Evolutionary conservation across 805 yeast species (phyloP).

Genomic region (Ogataea pilisensis): DNA sequence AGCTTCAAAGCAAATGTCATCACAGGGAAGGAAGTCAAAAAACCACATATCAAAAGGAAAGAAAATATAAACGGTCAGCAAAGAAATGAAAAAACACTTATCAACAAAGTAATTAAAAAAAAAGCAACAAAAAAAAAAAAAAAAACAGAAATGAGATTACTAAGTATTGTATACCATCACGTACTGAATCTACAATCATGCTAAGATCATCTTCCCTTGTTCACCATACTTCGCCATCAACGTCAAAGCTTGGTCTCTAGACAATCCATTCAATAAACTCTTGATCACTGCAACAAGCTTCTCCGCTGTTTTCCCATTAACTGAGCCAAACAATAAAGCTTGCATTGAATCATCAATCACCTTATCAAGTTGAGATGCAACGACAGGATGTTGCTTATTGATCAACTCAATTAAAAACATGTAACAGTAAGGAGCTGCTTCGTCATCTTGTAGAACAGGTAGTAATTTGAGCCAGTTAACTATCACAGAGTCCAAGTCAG

Average conservation of each 20-base stretch:
- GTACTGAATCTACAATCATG: no score
- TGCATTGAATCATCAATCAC: constrained; percentile 68
- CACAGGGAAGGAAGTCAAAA: no score
- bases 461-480: constrained; percentile 76
- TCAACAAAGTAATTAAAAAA: no score
- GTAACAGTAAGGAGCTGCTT: constrained; percentile 84
- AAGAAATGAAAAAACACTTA: no score
- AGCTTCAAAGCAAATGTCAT: no score
- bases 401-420: constrained; percentile 70
- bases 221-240: constrained; percentile 60
- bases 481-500: constrained; percentile 59
- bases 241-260: constrained; percentile 65
- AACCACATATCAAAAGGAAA: no score
- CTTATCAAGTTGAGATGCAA: constrained; percentile 48
- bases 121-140: no score
- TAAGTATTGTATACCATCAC: no score
- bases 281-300: constrained; percentile 60
- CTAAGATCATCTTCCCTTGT: no score
- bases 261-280: constrained; percentile 56
- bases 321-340: constrained; percentile 64
- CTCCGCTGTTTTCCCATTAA: constrained; percentile 70
- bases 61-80: no score
- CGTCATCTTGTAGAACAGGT: constrained; percentile 80
- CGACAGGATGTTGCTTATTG: constrained; percentile 58
- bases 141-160: no score